A percentile compares a stretch with the other conserved stretches of the same genome.
These are phyloP conservation scores for Stachybotrys chartarum DNA, from an alignment of 2,329 filamentous ascomycete genomes.

Conservation along the genomic window DNA sequence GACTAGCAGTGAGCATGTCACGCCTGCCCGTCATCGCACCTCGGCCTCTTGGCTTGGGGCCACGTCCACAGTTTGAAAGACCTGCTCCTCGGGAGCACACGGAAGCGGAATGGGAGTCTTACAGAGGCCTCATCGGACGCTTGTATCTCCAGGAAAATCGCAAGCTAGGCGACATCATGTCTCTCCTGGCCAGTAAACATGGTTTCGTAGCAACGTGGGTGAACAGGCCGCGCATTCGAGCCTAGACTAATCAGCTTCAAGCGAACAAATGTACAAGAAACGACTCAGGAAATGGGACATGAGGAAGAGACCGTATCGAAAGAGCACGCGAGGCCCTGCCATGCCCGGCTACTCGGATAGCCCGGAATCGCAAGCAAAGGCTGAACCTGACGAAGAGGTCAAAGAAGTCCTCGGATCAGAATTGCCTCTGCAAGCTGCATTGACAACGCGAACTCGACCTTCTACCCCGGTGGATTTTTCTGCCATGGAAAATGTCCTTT, in stretches of 20 bases:
- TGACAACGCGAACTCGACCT: background rate
- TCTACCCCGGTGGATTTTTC: constrained; percentile 17
- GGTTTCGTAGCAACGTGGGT: constrained; percentile 31
- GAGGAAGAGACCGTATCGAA: constrained; percentile 27
- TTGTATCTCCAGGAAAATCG: constrained; percentile 27
- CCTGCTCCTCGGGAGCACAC: constrained; percentile 25
- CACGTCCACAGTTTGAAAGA: constrained; percentile 12
- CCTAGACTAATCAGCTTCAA: constrained; percentile 6
- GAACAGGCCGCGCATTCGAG: background rate
- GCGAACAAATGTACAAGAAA: constrained; percentile 33
- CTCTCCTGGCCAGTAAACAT: constrained; percentile 23
- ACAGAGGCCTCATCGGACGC: constrained; percentile 21
- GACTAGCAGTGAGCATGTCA: background rate
- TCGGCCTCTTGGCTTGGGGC: constrained; percentile 20
- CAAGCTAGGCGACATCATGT: constrained; percentile 28
- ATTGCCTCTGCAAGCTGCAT: no score
- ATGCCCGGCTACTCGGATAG: background rate
- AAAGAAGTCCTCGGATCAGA: background rate
- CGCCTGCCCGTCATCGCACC: constrained; percentile 23
- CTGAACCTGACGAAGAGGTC: background rate
- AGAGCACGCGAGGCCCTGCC: constrained; percentile 6
- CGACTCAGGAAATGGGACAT: constrained; percentile 30
- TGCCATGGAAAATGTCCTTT: constrained; percentile 24
- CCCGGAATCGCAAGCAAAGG: constrained; percentile 3
- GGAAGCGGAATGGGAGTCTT: constrained; percentile 25